Base-by-base conservation (phyloP, 495 filamentous ascomycete genomes). In the Tuber microsphaerosporum region DNA sequence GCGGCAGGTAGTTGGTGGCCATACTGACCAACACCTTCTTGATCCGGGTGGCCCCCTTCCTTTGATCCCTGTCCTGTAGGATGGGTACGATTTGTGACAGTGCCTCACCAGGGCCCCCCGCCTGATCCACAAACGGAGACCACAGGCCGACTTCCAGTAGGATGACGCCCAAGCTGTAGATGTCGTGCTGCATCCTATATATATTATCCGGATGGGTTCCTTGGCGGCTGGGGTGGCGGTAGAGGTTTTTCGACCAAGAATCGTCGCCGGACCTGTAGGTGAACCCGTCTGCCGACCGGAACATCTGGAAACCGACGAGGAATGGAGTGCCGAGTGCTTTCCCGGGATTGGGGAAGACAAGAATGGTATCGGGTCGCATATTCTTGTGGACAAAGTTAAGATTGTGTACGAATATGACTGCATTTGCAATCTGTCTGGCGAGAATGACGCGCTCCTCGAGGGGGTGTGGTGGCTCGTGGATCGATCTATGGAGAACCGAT, bases 141-240 rank as follows among this genome's bases (percentile, higher is more conserved):
- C 89, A 90, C 22, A 91, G 74, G 0, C 88, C 89, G 46, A 92
- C 84, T 82, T 92, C 90, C 1, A 92, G 78, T 0, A 92, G 83
- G 74, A 86, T 87, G 14, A 89, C 87, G 0, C 90, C 89, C 19
- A 91, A 84, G 78, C 87, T 89, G 78, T 91, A 91, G 42, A 91
- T 89, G 77, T 91, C 89, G 81, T 91, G 88, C 75, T 89, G 87
- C 88, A 90, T 90, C 10, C 72, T 81, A 74, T 89, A 90, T 12
- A 72, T 46, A 1, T 85, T 84, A 70, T 83, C 75, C 2, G 84
- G 84, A 37, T 73, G 78, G 0, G 79, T 10, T 1, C 89, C 88
- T 65, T 88, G 86, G 19, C 89, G 85, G 1, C 77, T 73, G 16
- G 89, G 89, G 74, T 91, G 89, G 8, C 87, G 86, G 77, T 91